Evolutionary conservation across 2,329 filamentous ascomycete genomes (phyloP).

Genomic region (Verticillium nubilum): DNA sequence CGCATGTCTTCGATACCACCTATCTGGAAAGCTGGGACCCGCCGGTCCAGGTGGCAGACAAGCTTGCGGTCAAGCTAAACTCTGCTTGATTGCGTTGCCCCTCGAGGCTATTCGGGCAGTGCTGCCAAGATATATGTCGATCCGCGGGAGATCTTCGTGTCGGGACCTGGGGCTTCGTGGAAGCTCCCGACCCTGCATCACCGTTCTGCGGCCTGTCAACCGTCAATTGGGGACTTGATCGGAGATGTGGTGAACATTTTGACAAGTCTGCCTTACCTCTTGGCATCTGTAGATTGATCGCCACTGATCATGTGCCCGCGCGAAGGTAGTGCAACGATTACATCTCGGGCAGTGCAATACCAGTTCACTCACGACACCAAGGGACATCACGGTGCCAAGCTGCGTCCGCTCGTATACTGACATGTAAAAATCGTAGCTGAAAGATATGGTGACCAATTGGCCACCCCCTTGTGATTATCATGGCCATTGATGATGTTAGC

Average conservation of each 20-base stretch:
- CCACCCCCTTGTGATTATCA: background rate
- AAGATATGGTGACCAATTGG: background rate
- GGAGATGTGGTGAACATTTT: background rate
- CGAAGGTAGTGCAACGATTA: background rate
- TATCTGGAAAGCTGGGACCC: background rate
- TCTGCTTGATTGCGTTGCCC: background rate
- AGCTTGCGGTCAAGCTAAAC: background rate
- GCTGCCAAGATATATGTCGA: background rate
- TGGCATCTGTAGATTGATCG: background rate
- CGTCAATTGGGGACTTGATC: background rate
- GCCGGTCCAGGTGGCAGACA: background rate
- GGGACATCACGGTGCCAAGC: background rate
- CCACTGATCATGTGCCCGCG: background rate
- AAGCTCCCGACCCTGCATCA: background rate
- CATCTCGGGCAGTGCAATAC: background rate
- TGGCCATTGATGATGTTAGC: background rate
- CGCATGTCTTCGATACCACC: background rate
- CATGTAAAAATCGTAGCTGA: background rate
- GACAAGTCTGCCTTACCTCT: slow-evolving; percentile 2
- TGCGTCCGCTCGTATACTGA: background rate
- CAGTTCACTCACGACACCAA: background rate
- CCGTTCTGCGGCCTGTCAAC: background rate
- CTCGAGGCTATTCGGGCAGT: background rate
- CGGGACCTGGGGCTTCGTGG: background rate
- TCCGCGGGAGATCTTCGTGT: background rate